A percentile compares a stretch with the other conserved stretches of the same genome.
Evolutionary conservation across 306 rosid species (phyloP).

Genomic region (Abrus pulchellus): DNA sequence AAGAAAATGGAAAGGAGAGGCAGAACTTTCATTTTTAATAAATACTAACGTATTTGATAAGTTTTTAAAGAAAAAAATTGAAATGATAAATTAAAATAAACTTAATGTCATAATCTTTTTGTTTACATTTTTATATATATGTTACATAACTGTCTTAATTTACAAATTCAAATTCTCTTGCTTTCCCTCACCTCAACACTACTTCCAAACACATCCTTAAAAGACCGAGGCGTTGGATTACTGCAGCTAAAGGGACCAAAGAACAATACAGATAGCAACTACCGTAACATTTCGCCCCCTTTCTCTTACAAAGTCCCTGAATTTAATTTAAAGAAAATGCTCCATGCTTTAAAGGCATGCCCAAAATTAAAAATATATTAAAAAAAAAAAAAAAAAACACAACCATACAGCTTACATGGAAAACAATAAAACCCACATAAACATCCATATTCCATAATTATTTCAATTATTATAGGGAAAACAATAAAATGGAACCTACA

Average conservation of each 20-base stretch:
- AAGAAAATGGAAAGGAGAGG: too few species aligned
- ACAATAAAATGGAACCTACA: too few species aligned
- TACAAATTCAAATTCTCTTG: too few species aligned
- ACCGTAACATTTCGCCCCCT: background rate
- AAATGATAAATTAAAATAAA: too few species aligned
- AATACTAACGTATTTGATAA: too few species aligned
- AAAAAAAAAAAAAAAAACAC: too few species aligned
- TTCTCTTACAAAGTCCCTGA: constrained; percentile 9
- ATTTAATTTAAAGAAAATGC: constrained; percentile 30
- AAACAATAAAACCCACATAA: constrained; percentile 35
- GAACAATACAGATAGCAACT: constrained; percentile 2
- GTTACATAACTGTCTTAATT: too few species aligned
- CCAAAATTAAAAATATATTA: constrained; percentile 6
- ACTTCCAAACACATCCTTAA: background rate
- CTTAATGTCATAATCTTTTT: too few species aligned
- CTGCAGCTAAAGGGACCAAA: constrained; percentile 31
- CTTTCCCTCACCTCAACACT: too few species aligned
- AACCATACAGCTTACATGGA: background rate
- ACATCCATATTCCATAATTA: constrained; percentile 18
- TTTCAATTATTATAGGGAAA: constrained; percentile 4
- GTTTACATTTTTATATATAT: too few species aligned
- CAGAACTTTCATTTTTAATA: too few species aligned
- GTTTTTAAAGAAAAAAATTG: too few species aligned
- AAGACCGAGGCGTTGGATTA: background rate
- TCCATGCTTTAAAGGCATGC: background rate